Conservation (phyloP, 345 rosid species). For the Sonneratia caseolaris region DNA sequence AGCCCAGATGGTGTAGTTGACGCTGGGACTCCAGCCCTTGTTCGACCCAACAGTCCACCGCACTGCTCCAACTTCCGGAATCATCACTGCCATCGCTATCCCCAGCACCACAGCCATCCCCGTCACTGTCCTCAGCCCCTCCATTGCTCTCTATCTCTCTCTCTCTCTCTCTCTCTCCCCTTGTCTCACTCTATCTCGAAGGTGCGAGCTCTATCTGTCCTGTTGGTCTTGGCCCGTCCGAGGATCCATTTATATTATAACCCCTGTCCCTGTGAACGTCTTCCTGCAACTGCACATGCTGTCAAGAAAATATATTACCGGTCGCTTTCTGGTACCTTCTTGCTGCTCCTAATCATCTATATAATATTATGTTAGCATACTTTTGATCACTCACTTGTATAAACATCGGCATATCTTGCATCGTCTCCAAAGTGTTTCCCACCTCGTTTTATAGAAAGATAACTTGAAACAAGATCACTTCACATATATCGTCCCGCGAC, state of each 20-base stretch:
- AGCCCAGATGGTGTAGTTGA: constrained; percentile 82
- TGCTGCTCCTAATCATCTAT: background rate
- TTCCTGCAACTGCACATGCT: background rate
- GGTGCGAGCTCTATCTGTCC: background rate
- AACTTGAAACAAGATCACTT: background rate
- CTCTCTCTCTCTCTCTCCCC: too few species aligned
- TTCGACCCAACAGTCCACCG: constrained; percentile 52
- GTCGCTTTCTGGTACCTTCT: background rate
- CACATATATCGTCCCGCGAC: background rate
- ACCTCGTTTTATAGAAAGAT: too few species aligned
- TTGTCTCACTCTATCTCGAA: background rate
- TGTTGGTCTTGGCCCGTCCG: background rate
- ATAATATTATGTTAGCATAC: too few species aligned
- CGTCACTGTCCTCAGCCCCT: constrained; percentile 17
- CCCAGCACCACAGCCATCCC: constrained; percentile 14
- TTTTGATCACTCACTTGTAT: too few species aligned
- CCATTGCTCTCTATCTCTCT: constrained; percentile 14
- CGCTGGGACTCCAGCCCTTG: constrained; percentile 51
- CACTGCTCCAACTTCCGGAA: constrained; percentile 23
- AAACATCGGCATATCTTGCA: too few species aligned
- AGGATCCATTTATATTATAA: background rate
- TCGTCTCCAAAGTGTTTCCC: too few species aligned
- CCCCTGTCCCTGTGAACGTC: background rate
- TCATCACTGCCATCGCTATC: constrained; percentile 20
- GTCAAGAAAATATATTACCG: constrained; percentile 1